Conservation (phyloP, 1,284 basidiomycete species). For the Sanghuangporus weigelae region DNA sequence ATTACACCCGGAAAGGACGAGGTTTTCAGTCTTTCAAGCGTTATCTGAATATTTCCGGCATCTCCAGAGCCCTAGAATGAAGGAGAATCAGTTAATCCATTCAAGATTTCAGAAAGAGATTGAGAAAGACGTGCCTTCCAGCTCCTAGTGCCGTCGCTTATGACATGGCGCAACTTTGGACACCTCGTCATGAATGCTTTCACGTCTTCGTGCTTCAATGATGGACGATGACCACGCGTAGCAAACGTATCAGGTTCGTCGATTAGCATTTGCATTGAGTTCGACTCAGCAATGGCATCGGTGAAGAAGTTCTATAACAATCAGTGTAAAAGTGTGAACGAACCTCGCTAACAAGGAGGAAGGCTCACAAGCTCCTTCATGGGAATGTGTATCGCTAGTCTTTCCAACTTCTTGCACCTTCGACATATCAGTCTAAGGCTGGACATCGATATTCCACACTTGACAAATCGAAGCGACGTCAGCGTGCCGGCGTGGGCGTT, state of each 20-base stretch:
- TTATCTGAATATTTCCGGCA: neutral
- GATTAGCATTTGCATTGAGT: slow-evolving; percentile 40
- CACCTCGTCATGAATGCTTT: slow-evolving; percentile 38
- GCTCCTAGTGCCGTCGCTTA: slow-evolving; percentile 44
- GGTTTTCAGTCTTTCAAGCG: slow-evolving; percentile 4
- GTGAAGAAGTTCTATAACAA: slow-evolving; percentile 25
- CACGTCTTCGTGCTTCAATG: slow-evolving; percentile 39
- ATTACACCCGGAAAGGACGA: slow-evolving; percentile 1
- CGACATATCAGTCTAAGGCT: slow-evolving; percentile 38
- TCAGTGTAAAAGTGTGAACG: neutral
- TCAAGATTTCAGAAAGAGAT: slow-evolving; percentile 5
- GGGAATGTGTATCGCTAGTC: slow-evolving; percentile 45
- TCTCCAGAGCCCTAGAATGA: neutral
- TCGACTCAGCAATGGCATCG: slow-evolving; percentile 33
- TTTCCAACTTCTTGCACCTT: slow-evolving; percentile 41
- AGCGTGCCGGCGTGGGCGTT: slow-evolving; percentile 41
- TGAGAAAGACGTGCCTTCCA: slow-evolving; percentile 45
- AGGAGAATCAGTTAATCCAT: neutral
- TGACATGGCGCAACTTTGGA: slow-evolving; percentile 39
- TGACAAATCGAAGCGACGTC: slow-evolving; percentile 40
- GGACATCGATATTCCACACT: slow-evolving; percentile 37
- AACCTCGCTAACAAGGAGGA: neutral
- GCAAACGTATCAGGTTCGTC: slow-evolving; percentile 42
- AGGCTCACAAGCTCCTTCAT: slow-evolving; percentile 44
- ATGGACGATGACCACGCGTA: slow-evolving; percentile 37